Conservation (phyloP, 1,284 basidiomycete genomes). For the Mycosarcoma mackinlayi region DNA sequence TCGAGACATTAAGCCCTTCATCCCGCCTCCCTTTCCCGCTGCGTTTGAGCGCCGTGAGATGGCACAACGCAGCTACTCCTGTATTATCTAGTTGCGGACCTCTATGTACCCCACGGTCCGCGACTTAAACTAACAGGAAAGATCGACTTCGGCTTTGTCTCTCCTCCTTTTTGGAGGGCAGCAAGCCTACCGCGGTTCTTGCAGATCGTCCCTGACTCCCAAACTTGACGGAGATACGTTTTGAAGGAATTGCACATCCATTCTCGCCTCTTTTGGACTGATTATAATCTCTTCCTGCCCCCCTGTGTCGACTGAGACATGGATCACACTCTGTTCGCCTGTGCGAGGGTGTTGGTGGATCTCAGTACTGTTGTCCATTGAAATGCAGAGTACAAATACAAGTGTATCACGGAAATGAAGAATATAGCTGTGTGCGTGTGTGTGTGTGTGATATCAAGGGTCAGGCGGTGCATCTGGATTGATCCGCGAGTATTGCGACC, state of each 20-base stretch:
- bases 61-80: conserved; percentile 15
- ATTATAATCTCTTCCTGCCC: too few species aligned
- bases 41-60: not conserved
- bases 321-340: not conserved
- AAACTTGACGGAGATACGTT: conserved; percentile 46
- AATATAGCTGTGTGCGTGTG: too few species aligned
- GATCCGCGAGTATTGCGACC: conserved; percentile 27
- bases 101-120: conserved; percentile 30
- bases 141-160: conserved; percentile 7
- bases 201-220: conserved; percentile 56
- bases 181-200: conserved; percentile 27
- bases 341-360: too few species aligned
- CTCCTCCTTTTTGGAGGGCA: not conserved
- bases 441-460: not conserved
- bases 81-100: conserved; percentile 49
- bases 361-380: too few species aligned
- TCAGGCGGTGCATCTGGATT: conserved; percentile 19
- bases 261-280: not conserved
- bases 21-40: not conserved
- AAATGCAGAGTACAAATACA: conserved; percentile 15
- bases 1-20: not conserved
- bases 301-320: too few species aligned
- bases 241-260: conserved; percentile 59
- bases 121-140: conserved; percentile 62
- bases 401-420: too few species aligned